Evolutionary conservation across 2,329 filamentous ascomycete species (phyloP), one percentile per base, ranked within the genome.

Genomic region (Cercospora brassicicola): DNA sequence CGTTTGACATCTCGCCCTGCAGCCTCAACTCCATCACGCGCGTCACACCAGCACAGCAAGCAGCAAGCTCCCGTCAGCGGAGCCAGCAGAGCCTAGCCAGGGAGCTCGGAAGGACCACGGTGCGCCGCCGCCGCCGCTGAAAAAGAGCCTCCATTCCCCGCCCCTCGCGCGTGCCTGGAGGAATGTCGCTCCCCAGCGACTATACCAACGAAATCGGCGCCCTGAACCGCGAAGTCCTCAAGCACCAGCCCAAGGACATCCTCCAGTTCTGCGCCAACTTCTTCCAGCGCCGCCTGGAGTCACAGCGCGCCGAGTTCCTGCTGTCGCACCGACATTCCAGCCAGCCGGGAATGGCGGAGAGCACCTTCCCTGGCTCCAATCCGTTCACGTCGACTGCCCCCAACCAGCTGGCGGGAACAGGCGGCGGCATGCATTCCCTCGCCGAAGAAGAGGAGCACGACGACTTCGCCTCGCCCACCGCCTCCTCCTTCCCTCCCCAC

Each of bases 371-470:
- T 67, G 93, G 91, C 79, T 84, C 84, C 80, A 95, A 94, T 80
- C 92, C 91, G 39, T 94, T 94, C 75, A 90, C 90, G 59, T 78
- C 79, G 73, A 79, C 76, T 73, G 63, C 69, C 81, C 71, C 71
- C 81, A 84, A 71, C 83, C 81, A 74, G 79, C 77, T 75, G 56
- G 55, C 65, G 57, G 59, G 62, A 55, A 28, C 67, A 71, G 76
- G 79, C 67, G 78, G 79, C 74, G 73, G 72, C 70, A 87, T 87
- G 80, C 86, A 85, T 70, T 87, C 91, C 69, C 89, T 94, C 67
- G 83, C 86, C 68, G 93, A 96, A 81, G 93, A 96, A 77, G 93
- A 96, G 76, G 93, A 96, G 63, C 89, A 88, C 77, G 20, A 53
- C 60, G 92, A 83, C 70, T 85, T 94, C 76, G 88, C 88, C 72